Conservation (phyloP, 148 eudicot genomes). For the Cornus florida region DNA sequence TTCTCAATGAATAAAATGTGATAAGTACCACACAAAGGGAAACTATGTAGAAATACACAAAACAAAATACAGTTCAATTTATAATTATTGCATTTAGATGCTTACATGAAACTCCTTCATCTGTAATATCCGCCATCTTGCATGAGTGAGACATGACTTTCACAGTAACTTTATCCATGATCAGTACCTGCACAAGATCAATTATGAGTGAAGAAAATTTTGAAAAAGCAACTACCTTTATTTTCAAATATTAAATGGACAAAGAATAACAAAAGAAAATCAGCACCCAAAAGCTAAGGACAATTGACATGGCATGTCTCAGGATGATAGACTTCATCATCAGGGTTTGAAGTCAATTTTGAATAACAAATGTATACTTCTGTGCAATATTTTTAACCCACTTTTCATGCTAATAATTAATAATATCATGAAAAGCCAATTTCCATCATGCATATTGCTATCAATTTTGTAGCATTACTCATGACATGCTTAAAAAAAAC, state of each 20-base stretch:
- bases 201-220: background rate
- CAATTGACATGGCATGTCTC: too few species aligned
- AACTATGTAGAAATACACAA: background rate
- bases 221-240: background rate
- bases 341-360: background rate
- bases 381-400: background rate
- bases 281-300: too few species aligned
- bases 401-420: background rate
- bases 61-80: background rate
- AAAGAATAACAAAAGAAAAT: too few species aligned
- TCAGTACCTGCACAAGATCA: constrained; percentile 62
- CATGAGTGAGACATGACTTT: constrained; percentile 95
- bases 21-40: background rate
- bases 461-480: background rate
- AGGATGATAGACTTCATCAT: background rate
- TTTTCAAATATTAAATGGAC: too few species aligned
- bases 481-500: background rate
- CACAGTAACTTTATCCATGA: constrained; percentile 97
- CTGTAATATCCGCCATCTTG: constrained; percentile 98
- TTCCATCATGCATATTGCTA: background rate
- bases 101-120: constrained; percentile 93
- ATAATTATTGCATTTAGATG: constrained; percentile 1
- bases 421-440: background rate
- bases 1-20: background rate
- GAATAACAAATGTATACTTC: background rate